Evolutionary conservation across 2,329 filamentous ascomycete species (phyloP).

Genomic region (Seiridium unicorne): DNA sequence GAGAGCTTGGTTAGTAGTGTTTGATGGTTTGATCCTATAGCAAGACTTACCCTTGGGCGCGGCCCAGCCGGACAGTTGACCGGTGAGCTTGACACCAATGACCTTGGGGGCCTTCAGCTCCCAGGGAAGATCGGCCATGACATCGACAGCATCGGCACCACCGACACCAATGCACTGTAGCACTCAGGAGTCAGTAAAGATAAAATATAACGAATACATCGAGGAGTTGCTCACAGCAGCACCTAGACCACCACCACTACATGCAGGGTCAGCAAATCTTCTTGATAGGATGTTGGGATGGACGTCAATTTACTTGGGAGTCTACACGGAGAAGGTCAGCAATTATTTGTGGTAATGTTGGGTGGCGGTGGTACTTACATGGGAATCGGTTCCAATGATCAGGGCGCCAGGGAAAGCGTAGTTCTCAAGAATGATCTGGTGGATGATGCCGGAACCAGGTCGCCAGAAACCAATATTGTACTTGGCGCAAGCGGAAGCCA

Average conservation of each 20-base stretch:
- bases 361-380: too few relatives aligned
- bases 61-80: constrained; percentile 86
- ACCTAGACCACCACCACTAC: too few relatives aligned
- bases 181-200: not conserved
- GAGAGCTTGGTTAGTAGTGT: too few relatives aligned
- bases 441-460: constrained; percentile 97
- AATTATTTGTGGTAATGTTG: too few relatives aligned
- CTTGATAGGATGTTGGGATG: too few relatives aligned
- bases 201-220: not conserved
- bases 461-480: constrained; percentile 99
- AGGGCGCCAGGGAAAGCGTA: constrained; percentile 98
- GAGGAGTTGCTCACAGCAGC: too few relatives aligned
- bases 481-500: constrained; percentile 90
- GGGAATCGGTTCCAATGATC: constrained; percentile 95
- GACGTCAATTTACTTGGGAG: too few relatives aligned
- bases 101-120: constrained; percentile 97
- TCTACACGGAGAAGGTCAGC: too few relatives aligned
- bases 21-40: too few relatives aligned
- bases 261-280: too few relatives aligned
- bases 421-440: constrained; percentile 98
- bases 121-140: constrained; percentile 97
- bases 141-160: constrained; percentile 96
- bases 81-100: constrained; percentile 94
- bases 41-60: constrained; percentile 65
- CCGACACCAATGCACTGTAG: too few relatives aligned